Evolutionary conservation across 1,284 basidiomycete genomes (phyloP).

Genomic region (Rhodotorula sp.): DNA sequence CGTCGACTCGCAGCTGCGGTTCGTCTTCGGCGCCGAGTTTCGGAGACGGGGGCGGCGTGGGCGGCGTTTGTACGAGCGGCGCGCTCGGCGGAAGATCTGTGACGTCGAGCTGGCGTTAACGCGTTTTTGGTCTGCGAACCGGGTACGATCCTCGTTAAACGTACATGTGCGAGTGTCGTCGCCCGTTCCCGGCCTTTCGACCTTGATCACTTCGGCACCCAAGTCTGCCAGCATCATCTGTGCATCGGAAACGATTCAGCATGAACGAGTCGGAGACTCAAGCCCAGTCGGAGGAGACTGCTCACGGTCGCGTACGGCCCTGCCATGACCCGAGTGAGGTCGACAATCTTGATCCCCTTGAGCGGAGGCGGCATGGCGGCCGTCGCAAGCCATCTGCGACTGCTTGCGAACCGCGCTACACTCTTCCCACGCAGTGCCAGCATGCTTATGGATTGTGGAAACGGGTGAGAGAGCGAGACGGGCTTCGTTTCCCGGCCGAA

Average conservation of each 20-base stretch:
- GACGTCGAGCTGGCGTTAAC: too few relatives aligned
- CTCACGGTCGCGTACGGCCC: slow-evolving; percentile 72
- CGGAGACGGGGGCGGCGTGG: slow-evolving; percentile 69
- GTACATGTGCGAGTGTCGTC: slow-evolving; percentile 74
- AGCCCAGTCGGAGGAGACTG: neutral
- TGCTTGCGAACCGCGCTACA: neutral
- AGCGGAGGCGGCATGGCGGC: slow-evolving; percentile 60
- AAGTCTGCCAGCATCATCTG: slow-evolving; percentile 79
- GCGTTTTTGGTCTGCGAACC: too few relatives aligned
- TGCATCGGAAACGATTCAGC: too few relatives aligned
- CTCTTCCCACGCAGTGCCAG: neutral
- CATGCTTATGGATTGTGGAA: neutral
- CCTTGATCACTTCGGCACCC: slow-evolving; percentile 55
- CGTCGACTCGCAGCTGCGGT: slow-evolving; percentile 54
- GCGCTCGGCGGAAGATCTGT: slow-evolving; percentile 57
- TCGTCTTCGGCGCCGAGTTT: slow-evolving; percentile 3
- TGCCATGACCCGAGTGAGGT: slow-evolving; percentile 82
- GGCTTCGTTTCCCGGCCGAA: neutral
- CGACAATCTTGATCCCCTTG: slow-evolving; percentile 73
- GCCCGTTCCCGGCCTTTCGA: slow-evolving; percentile 61
- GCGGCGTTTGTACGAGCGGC: slow-evolving; percentile 34
- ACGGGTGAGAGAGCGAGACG: neutral
- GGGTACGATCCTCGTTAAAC: neutral
- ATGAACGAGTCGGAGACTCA: neutral
- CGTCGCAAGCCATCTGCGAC: neutral